These are phyloP conservation scores for Fusarium sp. DNA, from an alignment of 2,329 filamentous ascomycete genomes.

Conservation along the genomic window DNA sequence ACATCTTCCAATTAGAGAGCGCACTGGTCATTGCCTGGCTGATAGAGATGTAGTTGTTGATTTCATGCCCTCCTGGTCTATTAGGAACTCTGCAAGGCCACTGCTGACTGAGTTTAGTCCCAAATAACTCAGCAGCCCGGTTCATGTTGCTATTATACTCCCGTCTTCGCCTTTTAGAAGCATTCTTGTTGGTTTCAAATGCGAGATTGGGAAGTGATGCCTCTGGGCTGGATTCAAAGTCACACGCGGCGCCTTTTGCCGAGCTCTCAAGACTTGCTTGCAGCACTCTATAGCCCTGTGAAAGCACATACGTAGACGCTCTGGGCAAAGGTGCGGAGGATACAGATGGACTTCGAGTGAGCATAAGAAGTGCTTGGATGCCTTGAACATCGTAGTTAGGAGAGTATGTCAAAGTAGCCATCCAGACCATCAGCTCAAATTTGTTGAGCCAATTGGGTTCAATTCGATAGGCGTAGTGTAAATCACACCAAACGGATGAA, in stretches of 20 bases:
- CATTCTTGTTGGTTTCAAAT: background rate
- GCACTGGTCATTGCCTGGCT: slow-evolving; percentile 1
- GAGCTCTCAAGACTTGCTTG: too few relatives aligned
- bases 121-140: slow-evolving; percentile 3
- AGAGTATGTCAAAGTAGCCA: slow-evolving; percentile 30
- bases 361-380: slow-evolving; percentile 27
- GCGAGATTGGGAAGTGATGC: background rate
- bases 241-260: background rate
- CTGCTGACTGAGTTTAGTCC: background rate
- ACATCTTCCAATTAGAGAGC: slow-evolving; percentile 6
- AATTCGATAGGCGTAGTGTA: slow-evolving; percentile 30
- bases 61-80: background rate
- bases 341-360: slow-evolving; percentile 3
- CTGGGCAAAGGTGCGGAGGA: background rate
- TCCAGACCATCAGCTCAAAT: slow-evolving; percentile 33
- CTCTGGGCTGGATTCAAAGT: background rate
- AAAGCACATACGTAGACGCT: background rate
- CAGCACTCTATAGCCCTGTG: too few relatives aligned
- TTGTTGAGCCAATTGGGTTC: slow-evolving; percentile 26
- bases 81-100: slow-evolving; percentile 21
- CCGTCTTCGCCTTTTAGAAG: background rate
- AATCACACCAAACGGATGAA: slow-evolving; percentile 30
- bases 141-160: background rate
- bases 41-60: slow-evolving; percentile 15
- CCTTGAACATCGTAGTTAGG: slow-evolving; percentile 7